These are phyloP conservation scores for Secale cereale DNA, from an alignment of 176 grass and related monocot genomes.

Conservation along the genomic window DNA sequence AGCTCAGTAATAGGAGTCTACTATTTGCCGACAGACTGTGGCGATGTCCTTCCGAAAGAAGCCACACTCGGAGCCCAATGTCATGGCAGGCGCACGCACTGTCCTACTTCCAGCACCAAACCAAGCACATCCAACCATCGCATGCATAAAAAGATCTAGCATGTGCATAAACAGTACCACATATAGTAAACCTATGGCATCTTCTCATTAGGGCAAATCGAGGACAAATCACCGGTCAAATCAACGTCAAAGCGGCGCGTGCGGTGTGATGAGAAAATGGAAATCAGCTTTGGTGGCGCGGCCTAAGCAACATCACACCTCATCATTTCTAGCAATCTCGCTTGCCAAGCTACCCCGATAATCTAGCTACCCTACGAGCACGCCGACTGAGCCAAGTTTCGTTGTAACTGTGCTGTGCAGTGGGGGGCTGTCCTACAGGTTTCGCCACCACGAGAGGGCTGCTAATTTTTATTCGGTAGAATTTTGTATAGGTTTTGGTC, in stretches of 20 bases:
- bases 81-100: not conserved
- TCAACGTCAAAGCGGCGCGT: not conserved
- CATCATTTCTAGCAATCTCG: not conserved
- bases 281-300: not conserved
- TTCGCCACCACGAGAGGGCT: no score
- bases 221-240: not conserved
- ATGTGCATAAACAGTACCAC: not conserved
- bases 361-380: no score
- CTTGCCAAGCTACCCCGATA: no score
- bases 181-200: not conserved
- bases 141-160: not conserved
- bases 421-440: no score
- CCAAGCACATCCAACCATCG: not conserved
- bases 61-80: not conserved
- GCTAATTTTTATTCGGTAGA: no score
- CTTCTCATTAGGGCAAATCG: not conserved
- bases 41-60: no score
- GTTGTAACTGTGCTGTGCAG: no score
- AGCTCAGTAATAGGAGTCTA: no score
- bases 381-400: no score
- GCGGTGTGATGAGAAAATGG: not conserved
- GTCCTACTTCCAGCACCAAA: not conserved
- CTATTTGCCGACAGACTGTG: no score
- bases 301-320: not conserved
- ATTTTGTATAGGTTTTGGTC: no score